Conservation (phyloP, 106 monocot species). For the Allium fistulosum region DNA sequence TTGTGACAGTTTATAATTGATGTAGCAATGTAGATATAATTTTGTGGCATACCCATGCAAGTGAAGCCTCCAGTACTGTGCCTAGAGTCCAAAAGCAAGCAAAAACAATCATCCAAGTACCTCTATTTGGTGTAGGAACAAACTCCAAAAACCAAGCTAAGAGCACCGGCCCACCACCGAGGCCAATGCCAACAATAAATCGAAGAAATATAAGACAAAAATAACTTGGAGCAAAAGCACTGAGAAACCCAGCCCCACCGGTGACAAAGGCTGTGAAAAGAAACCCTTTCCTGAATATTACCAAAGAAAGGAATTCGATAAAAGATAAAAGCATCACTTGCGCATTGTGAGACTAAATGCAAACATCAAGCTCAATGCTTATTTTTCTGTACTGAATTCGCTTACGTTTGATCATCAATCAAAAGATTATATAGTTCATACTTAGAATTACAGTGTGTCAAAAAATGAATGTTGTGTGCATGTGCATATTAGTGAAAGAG, state of each 20-base stretch:
- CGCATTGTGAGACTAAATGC: no score
- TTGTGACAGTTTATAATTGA: no score
- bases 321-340: no score
- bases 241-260: conserved; percentile 39
- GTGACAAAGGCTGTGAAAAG: conserved; percentile 62
- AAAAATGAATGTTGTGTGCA: no score
- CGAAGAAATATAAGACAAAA: conserved; percentile 32
- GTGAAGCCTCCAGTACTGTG: conserved; percentile 53
- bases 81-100: conserved; percentile 52
- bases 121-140: conserved; percentile 61
- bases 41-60: conserved; percentile 53
- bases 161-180: conserved; percentile 79
- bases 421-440: no score
- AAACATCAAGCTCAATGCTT: no score
- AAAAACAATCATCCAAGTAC: conserved; percentile 71
- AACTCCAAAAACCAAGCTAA: conserved; percentile 87
- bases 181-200: conserved; percentile 56
- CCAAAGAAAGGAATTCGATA: not conserved
- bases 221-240: conserved; percentile 52
- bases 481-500: no score
- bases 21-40: no score
- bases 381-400: no score
- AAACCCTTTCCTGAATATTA: conserved; percentile 53
- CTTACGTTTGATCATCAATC: no score
- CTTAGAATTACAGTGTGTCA: no score